Evolutionary conservation across 805 yeast genomes (phyloP), one percentile per base, ranked within the genome.

Genomic region (Starmerella riodocensis): DNA sequence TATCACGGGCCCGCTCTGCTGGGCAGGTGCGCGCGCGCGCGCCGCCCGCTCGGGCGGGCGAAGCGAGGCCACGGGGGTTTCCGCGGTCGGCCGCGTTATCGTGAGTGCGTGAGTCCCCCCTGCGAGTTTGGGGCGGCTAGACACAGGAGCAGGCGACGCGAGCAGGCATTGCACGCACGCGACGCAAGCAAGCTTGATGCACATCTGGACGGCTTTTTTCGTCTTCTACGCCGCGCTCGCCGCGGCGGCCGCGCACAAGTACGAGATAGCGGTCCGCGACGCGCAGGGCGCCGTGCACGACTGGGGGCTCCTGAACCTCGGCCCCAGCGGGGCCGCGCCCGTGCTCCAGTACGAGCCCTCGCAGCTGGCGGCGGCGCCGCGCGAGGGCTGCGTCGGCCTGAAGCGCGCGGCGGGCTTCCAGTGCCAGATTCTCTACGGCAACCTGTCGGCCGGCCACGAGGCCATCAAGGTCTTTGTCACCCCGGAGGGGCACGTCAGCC

Each of bases 361-460:
- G 8, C 9, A n/a, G n/a, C 29, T 25, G 3, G 29, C 25, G 9
- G 33, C 16, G 14, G 31, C 26, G 4, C 40, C 39, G 6, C 12
- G 26, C 22, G 29, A 17, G 19, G 49, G 49, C 12, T 46, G 49
- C 36, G 18, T 46, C 3, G 49, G 49, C n/a, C 11, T 43, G 3
- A 17, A 30, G 13, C 14, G 30, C n/a, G 24, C 9, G 2, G 24
- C 21, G 11, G 41, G 35, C 18, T 46, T 46, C 31, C 13, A 13
- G 12, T 46, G 50, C 34, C 47, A 41, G 11, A 40, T 40, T 4
- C 20, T 41, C 12, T 40, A 34, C 23, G 3, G n/a, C 6, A 12
- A 34, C 35, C n/a, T 23, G 14, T 25, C 16, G 6, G 19, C 31
- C 23, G 20, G 19, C 13, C 17, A 23, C 16, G 18, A 31, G 14